Percentiles rank a stretch among this genome's conserved stretches.
phyloP scores from a whole-genome alignment of 306 rosid species.

The Sicyos baderoa region DNA sequence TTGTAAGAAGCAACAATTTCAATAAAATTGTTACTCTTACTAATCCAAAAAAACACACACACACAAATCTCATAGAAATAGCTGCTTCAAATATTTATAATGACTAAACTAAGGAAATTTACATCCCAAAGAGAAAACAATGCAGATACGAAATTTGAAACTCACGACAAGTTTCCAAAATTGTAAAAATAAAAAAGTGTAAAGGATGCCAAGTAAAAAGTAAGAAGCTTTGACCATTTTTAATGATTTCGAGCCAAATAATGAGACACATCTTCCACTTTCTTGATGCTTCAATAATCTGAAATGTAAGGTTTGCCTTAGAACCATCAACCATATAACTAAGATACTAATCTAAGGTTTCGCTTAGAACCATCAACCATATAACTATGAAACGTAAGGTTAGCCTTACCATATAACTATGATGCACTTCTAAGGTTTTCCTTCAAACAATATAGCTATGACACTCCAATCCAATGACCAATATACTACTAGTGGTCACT shows the following conservation, averaged over 20 bases:
- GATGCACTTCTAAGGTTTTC: background rate
- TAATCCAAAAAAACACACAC: too few species aligned
- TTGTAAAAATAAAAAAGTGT: background rate
- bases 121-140: background rate
- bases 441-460: background rate
- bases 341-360: background rate
- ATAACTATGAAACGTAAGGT: background rate
- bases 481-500: background rate
- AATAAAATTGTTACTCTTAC: too few species aligned
- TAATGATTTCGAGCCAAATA: background rate
- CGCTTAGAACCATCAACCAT: background rate
- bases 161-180: background rate
- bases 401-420: background rate
- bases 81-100: conserved; percentile 9
- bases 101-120: background rate
- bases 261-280: background rate
- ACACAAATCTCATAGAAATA: background rate
- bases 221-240: conserved; percentile 2
- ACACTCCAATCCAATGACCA: background rate
- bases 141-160: conserved; percentile 7
- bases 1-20: too few species aligned
- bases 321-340: conserved; percentile 8
- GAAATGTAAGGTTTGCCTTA: background rate
- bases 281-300: background rate
- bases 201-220: background rate